Evolutionary conservation across 805 yeast species (phyloP).

Genomic region (Yarrowia osloensis): DNA sequence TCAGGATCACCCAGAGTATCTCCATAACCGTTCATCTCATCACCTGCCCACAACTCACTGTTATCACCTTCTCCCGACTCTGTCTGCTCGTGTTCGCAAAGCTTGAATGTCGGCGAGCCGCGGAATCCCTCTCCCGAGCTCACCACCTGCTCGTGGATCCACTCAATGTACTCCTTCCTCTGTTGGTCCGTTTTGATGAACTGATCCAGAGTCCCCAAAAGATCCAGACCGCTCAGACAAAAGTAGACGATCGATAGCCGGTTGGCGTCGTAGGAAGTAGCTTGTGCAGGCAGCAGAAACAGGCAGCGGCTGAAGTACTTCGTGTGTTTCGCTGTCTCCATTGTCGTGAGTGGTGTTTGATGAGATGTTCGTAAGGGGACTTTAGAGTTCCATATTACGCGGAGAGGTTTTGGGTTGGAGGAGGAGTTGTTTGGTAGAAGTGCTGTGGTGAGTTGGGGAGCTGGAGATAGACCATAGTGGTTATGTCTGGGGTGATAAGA

Average conservation of each 20-base stretch:
- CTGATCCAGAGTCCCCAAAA: constrained; percentile 46
- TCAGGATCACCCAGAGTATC: too few species aligned
- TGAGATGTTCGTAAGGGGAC: neutral
- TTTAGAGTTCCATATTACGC: neutral
- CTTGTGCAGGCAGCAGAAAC: constrained; percentile 54
- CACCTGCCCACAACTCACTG: too few species aligned
- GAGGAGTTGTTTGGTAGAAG: neutral
- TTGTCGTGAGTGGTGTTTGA: too few species aligned
- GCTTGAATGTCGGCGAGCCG: constrained; percentile 54
- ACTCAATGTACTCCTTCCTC: constrained; percentile 42
- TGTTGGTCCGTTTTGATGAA: constrained; percentile 41
- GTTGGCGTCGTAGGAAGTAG: constrained; percentile 68
- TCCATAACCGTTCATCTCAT: too few species aligned
- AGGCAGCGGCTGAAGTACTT: constrained; percentile 56
- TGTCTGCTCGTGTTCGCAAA: neutral
- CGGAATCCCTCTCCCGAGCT: constrained; percentile 54
- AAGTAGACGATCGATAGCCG: constrained; percentile 71
- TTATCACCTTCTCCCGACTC: neutral
- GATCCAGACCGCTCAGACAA: constrained; percentile 60
- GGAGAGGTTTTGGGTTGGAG: neutral
- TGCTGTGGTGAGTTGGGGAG: too few species aligned
- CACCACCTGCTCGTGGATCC: constrained; percentile 54
- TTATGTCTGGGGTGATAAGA: too few species aligned
- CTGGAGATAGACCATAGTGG: too few species aligned
- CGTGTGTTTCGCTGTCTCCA: constrained; percentile 31